Evolutionary conservation across 306 rosid genomes (phyloP).

Genomic region (Aeschynomene evenia): DNA sequence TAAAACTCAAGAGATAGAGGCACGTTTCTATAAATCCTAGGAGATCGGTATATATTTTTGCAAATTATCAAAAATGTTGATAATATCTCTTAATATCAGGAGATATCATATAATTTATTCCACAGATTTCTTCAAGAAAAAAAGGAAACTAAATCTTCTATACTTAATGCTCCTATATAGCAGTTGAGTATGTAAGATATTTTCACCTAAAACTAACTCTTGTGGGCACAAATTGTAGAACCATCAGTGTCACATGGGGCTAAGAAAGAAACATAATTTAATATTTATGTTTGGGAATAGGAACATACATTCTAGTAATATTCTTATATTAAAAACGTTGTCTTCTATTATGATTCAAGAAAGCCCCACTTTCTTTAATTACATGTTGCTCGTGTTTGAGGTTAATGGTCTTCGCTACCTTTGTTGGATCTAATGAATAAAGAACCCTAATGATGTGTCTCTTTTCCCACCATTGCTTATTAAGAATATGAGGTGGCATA

Average conservation of each 20-base stretch:
- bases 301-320: background rate
- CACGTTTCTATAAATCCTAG: no score
- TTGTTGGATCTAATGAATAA: background rate
- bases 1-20: no score
- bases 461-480: slow-evolving; percentile 4
- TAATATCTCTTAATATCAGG: no score
- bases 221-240: slow-evolving; percentile 20
- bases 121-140: no score
- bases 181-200: slow-evolving; percentile 32
- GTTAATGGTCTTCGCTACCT: background rate
- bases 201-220: background rate
- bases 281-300: background rate
- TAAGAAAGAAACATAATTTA: slow-evolving; percentile 1
- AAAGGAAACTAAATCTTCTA: no score
- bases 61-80: no score
- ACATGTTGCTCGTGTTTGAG: background rate
- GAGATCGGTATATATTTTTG: no score
- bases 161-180: background rate
- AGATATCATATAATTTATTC: no score
- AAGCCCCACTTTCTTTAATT: background rate
- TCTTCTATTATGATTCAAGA: background rate
- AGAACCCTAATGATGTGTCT: slow-evolving; percentile 19
- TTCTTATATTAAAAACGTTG: background rate
- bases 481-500: background rate
- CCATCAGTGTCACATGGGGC: slow-evolving; percentile 34